phyloP scores from a whole-genome alignment of 2,329 filamentous ascomycete species.

The Trichophyton simii region DNA sequence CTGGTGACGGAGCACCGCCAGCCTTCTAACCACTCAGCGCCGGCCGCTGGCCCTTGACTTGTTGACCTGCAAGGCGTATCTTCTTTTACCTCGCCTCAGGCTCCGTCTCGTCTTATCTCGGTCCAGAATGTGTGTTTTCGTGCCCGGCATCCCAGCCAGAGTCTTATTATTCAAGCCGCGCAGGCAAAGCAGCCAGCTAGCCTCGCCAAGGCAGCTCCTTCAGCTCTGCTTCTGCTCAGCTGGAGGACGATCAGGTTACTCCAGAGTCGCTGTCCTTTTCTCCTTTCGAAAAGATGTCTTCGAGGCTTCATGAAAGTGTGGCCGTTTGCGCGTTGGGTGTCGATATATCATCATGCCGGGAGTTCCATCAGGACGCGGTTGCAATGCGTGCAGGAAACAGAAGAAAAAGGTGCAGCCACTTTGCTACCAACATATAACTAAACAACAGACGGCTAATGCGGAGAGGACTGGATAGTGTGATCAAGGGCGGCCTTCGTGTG shows the following conservation, averaged over 20 bases:
- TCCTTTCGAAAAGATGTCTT: background rate
- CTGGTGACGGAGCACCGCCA: background rate
- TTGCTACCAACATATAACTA: background rate
- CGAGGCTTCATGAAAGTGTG: background rate
- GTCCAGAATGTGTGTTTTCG: background rate
- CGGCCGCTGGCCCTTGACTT: background rate
- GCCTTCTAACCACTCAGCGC: background rate
- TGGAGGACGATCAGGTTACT: background rate
- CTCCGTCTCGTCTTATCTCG: background rate
- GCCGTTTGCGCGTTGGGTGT: background rate
- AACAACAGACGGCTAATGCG: background rate
- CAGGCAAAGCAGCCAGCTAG: background rate
- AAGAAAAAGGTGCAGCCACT: constrained; percentile 39
- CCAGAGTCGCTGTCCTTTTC: background rate
- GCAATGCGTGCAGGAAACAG: constrained; percentile 40
- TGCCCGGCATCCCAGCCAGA: background rate
- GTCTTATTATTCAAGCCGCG: background rate
- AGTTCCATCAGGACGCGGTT: constrained; percentile 40
- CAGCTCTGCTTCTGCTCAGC: background rate
- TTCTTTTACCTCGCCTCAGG: background rate
- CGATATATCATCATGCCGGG: constrained; percentile 33
- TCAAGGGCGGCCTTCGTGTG: constrained; percentile 33
- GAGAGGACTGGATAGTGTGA: constrained; percentile 34
- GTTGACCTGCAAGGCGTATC: background rate
- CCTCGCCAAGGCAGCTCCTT: background rate